Evolutionary conservation across 768 basidiomycete species (phyloP).

Genomic region (Pluteus cervinus): DNA sequence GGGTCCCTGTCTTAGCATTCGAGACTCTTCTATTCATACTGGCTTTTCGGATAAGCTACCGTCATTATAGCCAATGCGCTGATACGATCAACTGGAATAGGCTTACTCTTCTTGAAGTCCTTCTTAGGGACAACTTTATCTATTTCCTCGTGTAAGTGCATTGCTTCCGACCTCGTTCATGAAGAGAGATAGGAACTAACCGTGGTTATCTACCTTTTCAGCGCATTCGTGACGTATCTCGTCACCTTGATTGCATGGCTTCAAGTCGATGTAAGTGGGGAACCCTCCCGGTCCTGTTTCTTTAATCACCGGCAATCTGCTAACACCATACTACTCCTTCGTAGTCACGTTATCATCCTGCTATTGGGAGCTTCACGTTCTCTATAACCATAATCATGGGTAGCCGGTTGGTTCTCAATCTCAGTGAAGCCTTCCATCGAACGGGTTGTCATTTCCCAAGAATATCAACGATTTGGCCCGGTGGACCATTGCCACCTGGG

Average conservation of each 20-base stretch:
- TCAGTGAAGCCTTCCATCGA: slow-evolving; percentile 20
- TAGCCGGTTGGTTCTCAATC: slow-evolving; percentile 23
- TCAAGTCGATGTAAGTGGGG: slow-evolving; percentile 8
- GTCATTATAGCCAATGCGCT: slow-evolving; percentile 12
- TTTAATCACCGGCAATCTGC: neutral
- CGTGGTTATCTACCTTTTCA: slow-evolving; percentile 3
- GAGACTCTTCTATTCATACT: slow-evolving; percentile 21
- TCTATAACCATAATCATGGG: slow-evolving; percentile 19
- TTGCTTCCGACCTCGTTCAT: neutral
- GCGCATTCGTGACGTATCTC: slow-evolving; percentile 18
- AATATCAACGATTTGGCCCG: too few species aligned
- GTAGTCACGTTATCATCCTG: slow-evolving; percentile 20
- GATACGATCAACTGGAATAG: slow-evolving; percentile 15
- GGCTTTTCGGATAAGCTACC: slow-evolving; percentile 16
- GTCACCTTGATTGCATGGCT: slow-evolving; percentile 20
- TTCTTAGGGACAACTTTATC: slow-evolving; percentile 21
- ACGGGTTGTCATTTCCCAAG: too few species aligned
- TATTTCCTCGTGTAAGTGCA: slow-evolving; percentile 19
- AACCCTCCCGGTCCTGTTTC: neutral
- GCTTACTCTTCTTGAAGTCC: slow-evolving; percentile 13
- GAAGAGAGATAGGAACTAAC: too few species aligned
- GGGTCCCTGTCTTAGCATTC: slow-evolving; percentile 23
- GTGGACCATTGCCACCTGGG: too few species aligned
- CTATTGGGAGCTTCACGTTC: slow-evolving; percentile 17
- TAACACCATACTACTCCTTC: slow-evolving; percentile 15